Base-by-base conservation (phyloP, 352 stramenopile species). In the Phytophthora constricta region DNA sequence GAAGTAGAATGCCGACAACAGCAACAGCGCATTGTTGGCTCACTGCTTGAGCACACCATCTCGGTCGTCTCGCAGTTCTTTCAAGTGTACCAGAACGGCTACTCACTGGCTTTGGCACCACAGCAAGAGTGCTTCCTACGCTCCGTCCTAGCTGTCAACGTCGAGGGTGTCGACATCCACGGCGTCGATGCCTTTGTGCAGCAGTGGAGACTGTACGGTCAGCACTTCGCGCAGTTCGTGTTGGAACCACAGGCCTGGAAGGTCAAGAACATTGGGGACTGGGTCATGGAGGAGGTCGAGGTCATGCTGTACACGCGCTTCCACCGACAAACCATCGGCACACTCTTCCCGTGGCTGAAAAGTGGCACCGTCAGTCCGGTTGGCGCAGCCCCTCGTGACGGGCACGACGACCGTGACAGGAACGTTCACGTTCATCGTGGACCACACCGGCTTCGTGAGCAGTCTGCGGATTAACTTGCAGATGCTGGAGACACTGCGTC, bases 251-350 rank as follows among this genome's bases (percentile, higher is more conserved):
- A 73, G 23, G 48, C 59, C 42, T 65, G 62, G 62, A 74, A 72
- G 43, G 60, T 48, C 1, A 51, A 74, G 17, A 23, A 26, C 25
- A 33, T 55, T 27, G 61, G 69, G 16, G 57, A 77, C 26, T 59
- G 52, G 20, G 61, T 72, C 10, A 61, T 76, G 53, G 65, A 73
- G 25, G 46, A 69, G 28, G 69, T 75, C 11, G 68, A 77, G 27
- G 58, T 72, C 19, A 67, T 70, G 52, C 14, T 76, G 26, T 72
- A 74, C 28, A 56, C 77, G 28, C 72, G 72, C n/a, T 77, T 72
- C 50, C 57, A 74, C 46, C 60, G 52, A 26, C 64, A 68, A 17
- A 68, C 54, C 17, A 68, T 75, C 45, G 64, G 26, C 3, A 54
- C 37, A 41, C 37, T 80, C 20, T 77, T 80, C 50, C 68, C 72